phyloP scores from a whole-genome alignment of 2,329 filamentous ascomycete species.

The Aspergillus neotritici region DNA sequence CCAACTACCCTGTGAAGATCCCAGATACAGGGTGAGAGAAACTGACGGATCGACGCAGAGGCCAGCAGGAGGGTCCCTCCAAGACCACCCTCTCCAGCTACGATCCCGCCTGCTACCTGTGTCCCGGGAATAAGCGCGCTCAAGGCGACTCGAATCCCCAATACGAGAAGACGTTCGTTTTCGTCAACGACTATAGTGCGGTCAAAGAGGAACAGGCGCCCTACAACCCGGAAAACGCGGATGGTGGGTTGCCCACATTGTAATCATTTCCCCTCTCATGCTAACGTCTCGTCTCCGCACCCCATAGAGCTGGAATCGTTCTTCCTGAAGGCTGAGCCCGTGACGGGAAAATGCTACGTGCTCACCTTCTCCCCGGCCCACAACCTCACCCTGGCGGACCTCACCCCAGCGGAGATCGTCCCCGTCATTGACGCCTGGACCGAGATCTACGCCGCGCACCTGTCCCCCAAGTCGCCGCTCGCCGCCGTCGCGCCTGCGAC shows the following conservation, averaged over 20 bases:
- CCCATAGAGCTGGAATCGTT: slow-evolving; percentile 61
- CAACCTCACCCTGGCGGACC: slow-evolving; percentile 87
- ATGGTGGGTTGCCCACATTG: slow-evolving; percentile 38
- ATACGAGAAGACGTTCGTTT: slow-evolving; percentile 83
- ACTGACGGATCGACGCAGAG: slow-evolving; percentile 45
- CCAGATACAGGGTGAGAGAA: too few species aligned
- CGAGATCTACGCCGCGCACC: slow-evolving; percentile 74
- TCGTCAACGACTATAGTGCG: slow-evolving; percentile 96
- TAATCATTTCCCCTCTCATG: slow-evolving; percentile 2
- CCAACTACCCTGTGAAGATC: too few species aligned
- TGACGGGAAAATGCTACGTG: slow-evolving; percentile 95
- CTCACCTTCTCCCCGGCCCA: slow-evolving; percentile 89
- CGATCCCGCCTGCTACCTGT: slow-evolving; percentile 90
- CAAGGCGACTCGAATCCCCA: slow-evolving; percentile 80
- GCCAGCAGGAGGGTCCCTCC: slow-evolving; percentile 68
- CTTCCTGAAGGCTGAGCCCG: slow-evolving; percentile 75
- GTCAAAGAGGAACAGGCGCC: slow-evolving; percentile 89
- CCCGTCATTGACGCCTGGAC: slow-evolving; percentile 89
- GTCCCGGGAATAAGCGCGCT: slow-evolving; percentile 83
- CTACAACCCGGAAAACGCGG: slow-evolving; percentile 56
- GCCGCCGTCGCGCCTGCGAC: slow-evolving; percentile 43
- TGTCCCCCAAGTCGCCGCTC: slow-evolving; percentile 66
- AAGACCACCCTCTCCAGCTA: slow-evolving; percentile 68
- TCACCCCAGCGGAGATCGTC: slow-evolving; percentile 68
- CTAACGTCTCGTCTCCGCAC: slow-evolving; percentile 1